Percentiles rank a stretch among this genome's conserved stretches.
These are phyloP conservation scores for Pestalotiopsis fici DNA, from an alignment of 2,329 filamentous ascomycete species.

Conservation along the genomic window DNA sequence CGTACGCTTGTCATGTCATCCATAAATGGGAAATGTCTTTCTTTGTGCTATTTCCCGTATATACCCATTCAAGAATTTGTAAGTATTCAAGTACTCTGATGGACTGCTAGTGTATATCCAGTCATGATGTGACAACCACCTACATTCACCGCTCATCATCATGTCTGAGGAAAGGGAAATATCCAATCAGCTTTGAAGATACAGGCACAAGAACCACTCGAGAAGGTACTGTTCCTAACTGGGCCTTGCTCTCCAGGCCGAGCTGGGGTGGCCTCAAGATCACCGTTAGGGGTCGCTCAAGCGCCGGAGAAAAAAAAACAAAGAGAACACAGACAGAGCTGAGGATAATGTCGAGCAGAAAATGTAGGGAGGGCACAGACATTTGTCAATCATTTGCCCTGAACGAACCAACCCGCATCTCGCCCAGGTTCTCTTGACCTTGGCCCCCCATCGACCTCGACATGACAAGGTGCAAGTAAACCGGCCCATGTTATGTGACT, in stretches of 20 bases:
- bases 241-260: not conserved
- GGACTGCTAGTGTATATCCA: too few species aligned
- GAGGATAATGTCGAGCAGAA: not conserved
- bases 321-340: not conserved
- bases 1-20: not conserved
- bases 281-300: not conserved
- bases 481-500: not conserved
- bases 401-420: not conserved
- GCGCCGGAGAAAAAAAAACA: not conserved
- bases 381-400: constrained; percentile 5
- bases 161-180: too few species aligned
- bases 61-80: too few species aligned
- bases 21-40: not conserved
- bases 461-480: not conserved
- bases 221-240: not conserved
- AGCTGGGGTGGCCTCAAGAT: not conserved
- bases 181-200: too few species aligned
- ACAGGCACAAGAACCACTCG: too few species aligned
- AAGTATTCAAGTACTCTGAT: too few species aligned
- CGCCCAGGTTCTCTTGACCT: not conserved
- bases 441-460: not conserved
- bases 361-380: constrained; percentile 2
- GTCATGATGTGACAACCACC: too few species aligned
- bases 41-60: not conserved
- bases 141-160: too few species aligned